Evolutionary conservation across 2,329 filamentous ascomycete species (phyloP), one percentile per base, ranked within the genome.

Genomic region (Botrytis galanthina): DNA sequence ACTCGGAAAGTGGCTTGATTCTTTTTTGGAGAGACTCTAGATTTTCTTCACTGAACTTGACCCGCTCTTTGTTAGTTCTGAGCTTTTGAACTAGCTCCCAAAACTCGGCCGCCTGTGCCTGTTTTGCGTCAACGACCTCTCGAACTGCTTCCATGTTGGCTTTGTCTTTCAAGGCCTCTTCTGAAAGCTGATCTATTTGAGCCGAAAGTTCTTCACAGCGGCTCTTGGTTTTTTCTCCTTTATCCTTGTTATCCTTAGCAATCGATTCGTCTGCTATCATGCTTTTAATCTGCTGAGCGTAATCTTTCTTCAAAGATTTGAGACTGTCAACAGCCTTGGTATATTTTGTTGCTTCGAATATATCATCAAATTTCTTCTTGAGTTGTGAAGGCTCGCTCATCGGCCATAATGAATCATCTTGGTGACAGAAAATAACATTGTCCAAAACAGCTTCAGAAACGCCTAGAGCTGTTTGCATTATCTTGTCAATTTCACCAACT

Each of bases 241-340:
- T 92, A 74, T 96, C 93, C 81, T 98, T 98, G 82, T 96, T 92
- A 64, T 88, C 85, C 81, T 96, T 96, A 76, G 92, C 90, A 76
- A 94, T 89, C 59, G 90, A 86, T 80, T 97, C 93, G 74, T 92
- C 88, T 61, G 92, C 89, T 79, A 93, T 93, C 73, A 92, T 87
- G 75, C 91, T 89, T 26, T 85, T 88, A 16, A 98, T 86, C 75
- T 95, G 88, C 76, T 92, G 90, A 51, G 91, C 92, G 77, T 97
- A 91, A 76, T 91, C 92, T 83, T 98, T 99, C 57, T 92, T 88
- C 68, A 98, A 86, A 16, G 90, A 82, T 80, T 97, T 98, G 81
- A 99, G 92, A 81, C 97, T 97, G 63, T 98, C 95, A 74, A 99
- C 97, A 29, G 95, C 96, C 80, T 97, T 98, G 48, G 95, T 97